Evolutionary conservation across 148 eudicot species (phyloP), one percentile per base, ranked within the genome.

Genomic region (Chenopodium quinoa): DNA sequence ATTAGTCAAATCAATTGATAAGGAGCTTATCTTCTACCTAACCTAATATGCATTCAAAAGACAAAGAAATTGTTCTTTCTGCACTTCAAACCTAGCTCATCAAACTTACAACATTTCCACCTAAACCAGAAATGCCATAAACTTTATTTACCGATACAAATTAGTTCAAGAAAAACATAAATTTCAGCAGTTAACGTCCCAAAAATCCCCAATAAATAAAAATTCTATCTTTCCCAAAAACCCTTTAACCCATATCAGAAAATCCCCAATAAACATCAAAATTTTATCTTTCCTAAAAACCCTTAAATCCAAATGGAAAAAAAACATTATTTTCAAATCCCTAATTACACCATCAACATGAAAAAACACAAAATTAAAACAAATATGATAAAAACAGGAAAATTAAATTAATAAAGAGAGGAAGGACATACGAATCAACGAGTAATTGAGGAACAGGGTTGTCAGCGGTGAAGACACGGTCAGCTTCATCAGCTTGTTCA

Each of bases 401-500:
- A 70, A 68, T 7, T 56, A 54, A 65, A 40, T 40, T 40, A 40
- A 40, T 40, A 68, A 20, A 12, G 22, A 69, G 50, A 66, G 25
- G 19, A 44, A 44, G 12, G 44, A 20, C 93, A 75, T 87, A 93
- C 99, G 82, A 78, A 67, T 92, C 91, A 76, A 91, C 74, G n/a
- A 86, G 89, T 13, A 92, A 80, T 31, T 86, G 83, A 47, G 88
- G 89, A 68, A 89, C 76, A 19, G 97, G 89, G 70, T 90, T 85
- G 8, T 88, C 87, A n/a, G 80, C 81, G 22, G 92, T 68, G 83
- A 83, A 94, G 44, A 88, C 71, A 32, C 91, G 94, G 68, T 91
- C 91, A 9, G 91, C 93, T 82, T 94, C 98, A 37, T 92, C 95
- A 27, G 97, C 94, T 84, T 92, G 93, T 79, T 92, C 88, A 56